These are phyloP conservation scores for Xylariales sp. DNA, from an alignment of 2,329 filamentous ascomycete genomes.

Conservation along the genomic window DNA sequence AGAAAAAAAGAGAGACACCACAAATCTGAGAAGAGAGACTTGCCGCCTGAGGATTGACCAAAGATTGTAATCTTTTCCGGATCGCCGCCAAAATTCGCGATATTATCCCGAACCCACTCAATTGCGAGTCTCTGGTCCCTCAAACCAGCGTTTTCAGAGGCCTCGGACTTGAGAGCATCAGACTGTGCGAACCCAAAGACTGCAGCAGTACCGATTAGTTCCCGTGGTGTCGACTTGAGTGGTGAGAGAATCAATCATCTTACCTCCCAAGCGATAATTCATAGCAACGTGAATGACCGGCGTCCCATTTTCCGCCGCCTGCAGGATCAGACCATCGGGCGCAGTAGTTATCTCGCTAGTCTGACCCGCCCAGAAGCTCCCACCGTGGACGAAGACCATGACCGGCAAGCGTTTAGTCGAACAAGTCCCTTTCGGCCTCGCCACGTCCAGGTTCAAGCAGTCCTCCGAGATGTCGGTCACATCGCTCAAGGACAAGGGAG, in stretches of 20 bases:
- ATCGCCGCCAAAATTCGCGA: constrained; percentile 6
- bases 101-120: constrained; percentile 5
- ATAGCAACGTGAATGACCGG: constrained; percentile 30
- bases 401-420: constrained; percentile 13
- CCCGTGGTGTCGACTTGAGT: constrained; percentile 18
- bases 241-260: constrained; percentile 26
- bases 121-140: constrained; percentile 1
- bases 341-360: background rate
- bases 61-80: constrained; percentile 1
- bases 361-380: background rate
- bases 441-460: constrained; percentile 1
- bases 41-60: constrained; percentile 17
- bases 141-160: constrained; percentile 6
- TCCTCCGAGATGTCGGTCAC: constrained; percentile 31
- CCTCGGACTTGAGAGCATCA: constrained; percentile 18
- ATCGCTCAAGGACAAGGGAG: constrained; percentile 29
- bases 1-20: background rate
- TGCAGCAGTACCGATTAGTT: constrained; percentile 3
- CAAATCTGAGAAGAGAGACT: too few species aligned
- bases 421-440: background rate
- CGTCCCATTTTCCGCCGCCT: constrained; percentile 34
- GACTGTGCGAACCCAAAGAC: constrained; percentile 6
- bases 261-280: constrained; percentile 29
- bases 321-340: constrained; percentile 1
- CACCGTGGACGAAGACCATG: constrained; percentile 1